These are phyloP conservation scores for Polysphondylium violaceum DNA, from an alignment of 78 protist genomes.

Conservation along the genomic window DNA sequence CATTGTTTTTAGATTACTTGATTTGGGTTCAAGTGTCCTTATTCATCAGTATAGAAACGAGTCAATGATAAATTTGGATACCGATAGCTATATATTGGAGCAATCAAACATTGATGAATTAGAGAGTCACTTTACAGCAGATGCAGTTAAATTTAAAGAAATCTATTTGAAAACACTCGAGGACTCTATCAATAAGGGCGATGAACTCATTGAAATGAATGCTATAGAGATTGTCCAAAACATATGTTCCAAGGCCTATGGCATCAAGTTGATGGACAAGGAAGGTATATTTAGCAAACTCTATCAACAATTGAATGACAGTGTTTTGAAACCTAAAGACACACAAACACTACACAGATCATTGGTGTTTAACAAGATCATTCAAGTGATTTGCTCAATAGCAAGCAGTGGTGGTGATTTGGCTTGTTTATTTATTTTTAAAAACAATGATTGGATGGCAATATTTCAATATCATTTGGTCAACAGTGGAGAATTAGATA, in stretches of 20 bases:
- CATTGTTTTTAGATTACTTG: not conserved
- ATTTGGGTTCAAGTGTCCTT: not conserved
- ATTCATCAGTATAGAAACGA: not conserved
- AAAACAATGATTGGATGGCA: not conserved
- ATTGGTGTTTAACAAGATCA: not conserved
- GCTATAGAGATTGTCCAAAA: not conserved
- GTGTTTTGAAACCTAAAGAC: not conserved
- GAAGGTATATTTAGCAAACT: not conserved
- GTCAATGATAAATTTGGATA: not conserved
- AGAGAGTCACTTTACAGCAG: not conserved
- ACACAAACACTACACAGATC: not conserved
- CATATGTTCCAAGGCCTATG: not conserved
- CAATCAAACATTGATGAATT: not conserved
- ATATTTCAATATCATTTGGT: slow-evolving; percentile 1
- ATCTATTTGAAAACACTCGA: not conserved
- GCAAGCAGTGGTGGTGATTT: not conserved
- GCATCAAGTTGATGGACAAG: not conserved
- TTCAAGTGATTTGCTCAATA: not conserved
- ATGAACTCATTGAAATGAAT: slow-evolving; percentile 14
- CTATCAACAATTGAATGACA: not conserved
- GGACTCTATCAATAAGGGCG: not conserved
- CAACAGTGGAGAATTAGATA: not conserved
- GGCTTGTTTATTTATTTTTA: not conserved
- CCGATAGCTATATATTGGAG: not conserved
- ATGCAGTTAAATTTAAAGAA: too few species aligned